Evolutionary conservation across 176 grass and related monocot species (phyloP), one percentile per base, ranked within the genome.

Genomic region (Eragrostis nindensis): DNA sequence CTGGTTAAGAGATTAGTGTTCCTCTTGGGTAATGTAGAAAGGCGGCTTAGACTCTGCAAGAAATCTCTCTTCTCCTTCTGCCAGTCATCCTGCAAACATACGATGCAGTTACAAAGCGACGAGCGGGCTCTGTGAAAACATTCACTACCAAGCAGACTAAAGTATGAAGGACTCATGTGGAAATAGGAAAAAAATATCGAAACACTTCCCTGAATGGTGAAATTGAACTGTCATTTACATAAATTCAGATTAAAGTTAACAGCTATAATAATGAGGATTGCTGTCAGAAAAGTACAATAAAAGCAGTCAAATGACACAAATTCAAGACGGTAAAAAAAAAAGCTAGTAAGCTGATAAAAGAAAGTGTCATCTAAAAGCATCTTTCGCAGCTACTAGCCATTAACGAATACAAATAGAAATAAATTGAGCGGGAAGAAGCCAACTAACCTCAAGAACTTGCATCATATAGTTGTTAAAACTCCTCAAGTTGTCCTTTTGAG

Each of bases 391-490:
- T 75, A 80, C 36, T 76, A 56, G 27, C 11, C 40, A 38, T 36
- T 68, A 43, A 68, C 13, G 78, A 50, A 83, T 38, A 80, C 26
- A 82, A 36, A 45, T 45, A 83, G 22, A 84, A 85, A n/a, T 21
- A 29, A 86, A 72, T 56, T 68, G 57, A 61, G 15, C 30, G 63
- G 68, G 32, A 84, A 85, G 87, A 78, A 62, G 39, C 46, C 73
- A 86, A 84, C 73, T 45, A 62, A 99, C 97, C 97, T 99, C 93
- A 65, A 99, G 82, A 57, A 96, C 93, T 91, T 86, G 88, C 88
- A 99, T 91, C 97, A 93, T 99, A 65, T 93, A 87, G 86, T 90
- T 88, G 85, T 93, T 91, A 57, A 99, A 99, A 82, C 93, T 95
- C 88, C 77, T 74, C 70, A 99, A 91, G 82, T 99, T 99, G 84